Evolutionary conservation across 2,329 filamentous ascomycete species (phyloP), one percentile per base, ranked within the genome.

Genomic region (Cladophialophora bantiana): DNA sequence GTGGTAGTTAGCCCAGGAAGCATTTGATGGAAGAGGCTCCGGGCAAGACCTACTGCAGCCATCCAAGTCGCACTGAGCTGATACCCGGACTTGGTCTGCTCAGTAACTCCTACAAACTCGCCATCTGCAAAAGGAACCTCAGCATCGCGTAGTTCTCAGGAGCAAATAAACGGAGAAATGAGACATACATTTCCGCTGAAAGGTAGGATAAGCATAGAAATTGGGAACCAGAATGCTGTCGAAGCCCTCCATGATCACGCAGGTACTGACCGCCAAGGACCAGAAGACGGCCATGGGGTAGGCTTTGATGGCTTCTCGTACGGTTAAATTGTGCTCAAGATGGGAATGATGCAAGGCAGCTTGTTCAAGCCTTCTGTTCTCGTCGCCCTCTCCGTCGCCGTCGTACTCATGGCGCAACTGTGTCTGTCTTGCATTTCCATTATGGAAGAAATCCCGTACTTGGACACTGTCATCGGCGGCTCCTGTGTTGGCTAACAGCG

Each of bases 161-260:
- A 38, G 20, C 45, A 10, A 60, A 56, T 34, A 62, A 56, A 31
- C 31, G 35, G 20, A 57, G 54, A 34, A 59, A 59, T 32, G 53
- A n/a, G 53, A 66, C 64, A 20, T 55, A 62, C 63, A 71, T 36
- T 78, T 80, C 5, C 58, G 63, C 54, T 86, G 70, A 50, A 77
- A 77, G 7, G 63, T 65, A 5, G 75, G 75, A 58, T 75, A 76
- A 1, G 74, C 75, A 53, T 73, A 74, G 53, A 72, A 69, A n/a
- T 69, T 71, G 18, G 68, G 68, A n/a, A 73, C 64, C 40, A 73
- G 64, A 31, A 69, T 65, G 20, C 68, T 70, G 58, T 71, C 70
- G 36, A 72, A 73, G 2, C 83, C 83, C 65, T 84, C 83, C 83
- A 84, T 84, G 65, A 84, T 77, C 59, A 84, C 79, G 2, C 80